phyloP scores from a whole-genome alignment of 75 land plant species.

The Chamaecyparis obtusa region DNA sequence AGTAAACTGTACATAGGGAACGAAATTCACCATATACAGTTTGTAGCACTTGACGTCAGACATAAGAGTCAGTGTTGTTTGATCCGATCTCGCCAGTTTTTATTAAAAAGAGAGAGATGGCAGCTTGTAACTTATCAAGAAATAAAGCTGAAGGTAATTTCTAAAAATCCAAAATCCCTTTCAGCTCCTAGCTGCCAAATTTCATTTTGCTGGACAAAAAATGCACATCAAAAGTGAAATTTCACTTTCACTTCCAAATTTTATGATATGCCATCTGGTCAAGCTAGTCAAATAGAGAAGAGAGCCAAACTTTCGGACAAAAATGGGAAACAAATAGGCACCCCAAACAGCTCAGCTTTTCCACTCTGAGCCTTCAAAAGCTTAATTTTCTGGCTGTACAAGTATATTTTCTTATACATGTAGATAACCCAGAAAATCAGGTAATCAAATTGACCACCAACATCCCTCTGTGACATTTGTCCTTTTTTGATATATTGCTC shows the following conservation, averaged over 20 bases:
- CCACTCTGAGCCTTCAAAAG: background rate
- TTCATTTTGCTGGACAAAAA: slow-evolving; percentile 6
- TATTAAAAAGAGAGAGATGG: background rate
- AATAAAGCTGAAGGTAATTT: background rate
- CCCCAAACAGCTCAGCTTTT: background rate
- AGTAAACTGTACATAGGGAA: background rate
- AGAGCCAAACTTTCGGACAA: background rate
- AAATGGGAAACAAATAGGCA: slow-evolving; percentile 3
- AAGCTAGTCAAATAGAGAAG: background rate
- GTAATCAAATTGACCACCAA: background rate
- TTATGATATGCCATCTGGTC: background rate
- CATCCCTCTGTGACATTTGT: background rate
- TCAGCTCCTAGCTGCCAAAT: background rate
- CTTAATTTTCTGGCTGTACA: background rate
- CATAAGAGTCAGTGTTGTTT: background rate
- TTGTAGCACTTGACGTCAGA: background rate
- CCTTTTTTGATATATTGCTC: background rate
- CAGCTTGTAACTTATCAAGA: background rate
- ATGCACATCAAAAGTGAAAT: slow-evolving; percentile 2
- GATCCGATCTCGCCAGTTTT: background rate
- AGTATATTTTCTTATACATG: background rate
- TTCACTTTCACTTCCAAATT: background rate
- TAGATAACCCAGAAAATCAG: background rate
- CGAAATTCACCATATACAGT: background rate
- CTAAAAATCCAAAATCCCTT: background rate